phyloP scores from a whole-genome alignment of 1,284 basidiomycete species.

The Ustilago trichophora region DNA sequence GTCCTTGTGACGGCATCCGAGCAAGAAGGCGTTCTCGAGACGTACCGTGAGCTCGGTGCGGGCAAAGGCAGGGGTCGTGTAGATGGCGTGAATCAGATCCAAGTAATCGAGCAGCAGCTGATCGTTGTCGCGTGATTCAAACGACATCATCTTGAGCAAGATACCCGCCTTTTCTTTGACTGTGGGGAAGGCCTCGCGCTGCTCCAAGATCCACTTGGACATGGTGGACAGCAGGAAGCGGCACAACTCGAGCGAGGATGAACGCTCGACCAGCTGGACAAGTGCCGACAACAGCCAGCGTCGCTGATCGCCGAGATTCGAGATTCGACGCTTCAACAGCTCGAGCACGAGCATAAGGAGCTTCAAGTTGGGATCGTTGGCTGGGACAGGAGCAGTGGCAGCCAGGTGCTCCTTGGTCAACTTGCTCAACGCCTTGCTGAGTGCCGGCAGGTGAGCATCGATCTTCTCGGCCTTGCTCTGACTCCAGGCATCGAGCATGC shows the following conservation, averaged over 20 bases:
- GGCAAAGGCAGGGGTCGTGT: conserved; percentile 83
- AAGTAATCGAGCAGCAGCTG: conserved; percentile 84
- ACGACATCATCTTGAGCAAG: conserved; percentile 87
- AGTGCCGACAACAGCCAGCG: conserved; percentile 78
- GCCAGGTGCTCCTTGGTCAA: conserved; percentile 88
- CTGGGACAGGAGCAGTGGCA: conserved; percentile 63
- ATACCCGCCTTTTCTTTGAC: conserved; percentile 95
- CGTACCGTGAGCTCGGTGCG: conserved; percentile 93
- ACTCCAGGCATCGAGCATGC: conserved; percentile 89
- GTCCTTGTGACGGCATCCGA: conserved; percentile 89
- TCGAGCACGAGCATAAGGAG: conserved; percentile 71
- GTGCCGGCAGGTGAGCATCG: conserved; percentile 78
- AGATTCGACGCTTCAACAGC: conserved; percentile 70
- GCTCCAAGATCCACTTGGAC: conserved; percentile 84
- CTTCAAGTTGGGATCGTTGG: conserved; percentile 63
- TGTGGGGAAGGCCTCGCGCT: conserved; percentile 72
- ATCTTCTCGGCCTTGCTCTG: conserved; percentile 81
- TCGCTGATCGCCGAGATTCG: conserved; percentile 71
- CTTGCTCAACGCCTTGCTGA: conserved; percentile 86
- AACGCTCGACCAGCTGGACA: conserved; percentile 87
- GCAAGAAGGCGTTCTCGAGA: conserved; percentile 89
- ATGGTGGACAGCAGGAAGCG: conserved; percentile 87
- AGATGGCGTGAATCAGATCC: conserved; percentile 92
- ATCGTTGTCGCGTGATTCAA: conserved; percentile 78
- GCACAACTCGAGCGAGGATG: conserved; percentile 81